Percentiles rank a stretch among this genome's conserved stretches.
Evolutionary conservation across 2,329 filamentous ascomycete species (phyloP).

Genomic region (Stachybotrys chlorohalonatus): DNA sequence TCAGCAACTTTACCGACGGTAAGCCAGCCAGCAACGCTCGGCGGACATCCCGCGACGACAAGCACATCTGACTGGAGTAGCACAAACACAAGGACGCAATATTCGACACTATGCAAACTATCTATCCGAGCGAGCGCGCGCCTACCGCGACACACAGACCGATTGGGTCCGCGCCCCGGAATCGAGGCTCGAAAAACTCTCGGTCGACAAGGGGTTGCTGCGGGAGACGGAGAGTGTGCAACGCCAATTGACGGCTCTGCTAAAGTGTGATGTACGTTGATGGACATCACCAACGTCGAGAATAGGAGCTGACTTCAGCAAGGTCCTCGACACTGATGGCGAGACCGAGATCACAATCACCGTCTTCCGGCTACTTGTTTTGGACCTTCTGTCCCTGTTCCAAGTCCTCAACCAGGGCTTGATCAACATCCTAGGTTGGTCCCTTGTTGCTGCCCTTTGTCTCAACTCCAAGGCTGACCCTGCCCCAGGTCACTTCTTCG

Average conservation of each 20-base stretch:
- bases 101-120: conserved; percentile 90
- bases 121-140: conserved; percentile 69
- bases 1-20: conserved; percentile 91
- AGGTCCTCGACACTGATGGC: conserved; percentile 79
- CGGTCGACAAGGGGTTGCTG: conserved; percentile 84
- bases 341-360: conserved; percentile 97
- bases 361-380: conserved; percentile 81
- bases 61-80: conserved; percentile 34
- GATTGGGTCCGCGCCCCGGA: conserved; percentile 86
- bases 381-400: conserved; percentile 84
- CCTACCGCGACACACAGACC: conserved; percentile 73
- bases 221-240: conserved; percentile 89
- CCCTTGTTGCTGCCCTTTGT: conserved; percentile 4
- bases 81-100: conserved; percentile 89
- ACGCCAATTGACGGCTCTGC: conserved; percentile 71
- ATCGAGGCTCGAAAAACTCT: conserved; percentile 72
- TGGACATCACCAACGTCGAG: conserved; percentile 3
- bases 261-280: conserved; percentile 76
- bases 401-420: conserved; percentile 94
- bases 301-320: conserved; percentile 6
- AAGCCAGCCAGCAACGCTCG: conserved; percentile 22
- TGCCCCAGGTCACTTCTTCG: conserved; percentile 80
- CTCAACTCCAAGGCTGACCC: conserved; percentile 3
- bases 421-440: conserved; percentile 86
- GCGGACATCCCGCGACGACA: not conserved